Percentiles rank a stretch among this genome's conserved stretches.
phyloP scores from a whole-genome alignment of 2,329 filamentous ascomycete genomes.

The Fusarium secorum region DNA sequence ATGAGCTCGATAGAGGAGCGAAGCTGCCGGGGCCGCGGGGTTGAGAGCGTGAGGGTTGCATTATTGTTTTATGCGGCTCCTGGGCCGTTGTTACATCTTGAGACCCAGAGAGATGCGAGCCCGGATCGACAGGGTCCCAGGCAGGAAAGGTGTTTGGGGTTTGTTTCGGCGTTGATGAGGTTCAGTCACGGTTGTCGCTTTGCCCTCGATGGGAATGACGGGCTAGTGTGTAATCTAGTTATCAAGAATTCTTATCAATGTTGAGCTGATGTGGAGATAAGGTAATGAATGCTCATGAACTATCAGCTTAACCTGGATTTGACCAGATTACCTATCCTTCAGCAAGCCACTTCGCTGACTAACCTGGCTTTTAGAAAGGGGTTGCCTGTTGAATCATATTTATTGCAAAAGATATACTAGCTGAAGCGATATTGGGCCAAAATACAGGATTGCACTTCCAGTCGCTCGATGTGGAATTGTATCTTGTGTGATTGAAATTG shows the following conservation, averaged over 20 bases:
- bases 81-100: constrained; percentile 55
- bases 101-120: constrained; percentile 21
- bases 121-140: not conserved
- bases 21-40: constrained; percentile 64
- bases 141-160: not conserved
- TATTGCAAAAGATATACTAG: not conserved
- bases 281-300: not conserved
- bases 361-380: not conserved
- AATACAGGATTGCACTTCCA: not conserved
- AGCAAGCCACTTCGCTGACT: constrained; percentile 14
- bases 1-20: constrained; percentile 56
- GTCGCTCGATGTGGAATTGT: not conserved
- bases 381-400: not conserved
- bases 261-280: constrained; percentile 7
- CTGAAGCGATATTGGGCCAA: not conserved
- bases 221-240: not conserved
- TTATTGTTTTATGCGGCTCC: constrained; percentile 46
- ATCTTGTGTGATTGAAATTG: not conserved
- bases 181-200: not conserved
- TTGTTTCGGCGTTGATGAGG: not conserved
- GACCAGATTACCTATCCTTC: not conserved
- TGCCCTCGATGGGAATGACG: not conserved
- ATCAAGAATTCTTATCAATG: constrained; percentile 6
- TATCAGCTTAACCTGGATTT: not conserved
- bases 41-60: constrained; percentile 58